Conservation (phyloP, 139 green algal genomes). For the Chlorella sp. region DNA sequence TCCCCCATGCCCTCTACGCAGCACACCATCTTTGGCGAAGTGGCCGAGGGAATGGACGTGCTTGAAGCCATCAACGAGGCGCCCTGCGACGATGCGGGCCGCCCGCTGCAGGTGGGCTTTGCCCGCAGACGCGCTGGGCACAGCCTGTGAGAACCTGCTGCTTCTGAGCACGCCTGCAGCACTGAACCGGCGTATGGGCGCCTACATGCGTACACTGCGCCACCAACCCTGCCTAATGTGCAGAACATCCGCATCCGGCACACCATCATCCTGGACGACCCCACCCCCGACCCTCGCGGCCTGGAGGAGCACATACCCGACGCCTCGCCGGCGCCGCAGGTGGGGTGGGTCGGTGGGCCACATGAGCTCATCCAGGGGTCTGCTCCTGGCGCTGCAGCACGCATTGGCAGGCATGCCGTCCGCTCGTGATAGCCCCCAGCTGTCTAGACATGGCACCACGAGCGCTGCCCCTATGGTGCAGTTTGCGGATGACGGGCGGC, state of each 20-base stretch:
- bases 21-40: constrained; percentile 94
- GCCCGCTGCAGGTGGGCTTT: constrained; percentile 64
- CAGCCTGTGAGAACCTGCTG: too few relatives aligned
- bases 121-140: too few relatives aligned
- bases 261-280: constrained; percentile 97
- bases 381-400: too few relatives aligned
- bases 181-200: too few relatives aligned
- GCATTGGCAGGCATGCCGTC: not conserved
- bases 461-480: constrained; percentile 21
- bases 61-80: constrained; percentile 91
- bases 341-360: constrained; percentile 1
- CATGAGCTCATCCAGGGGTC: not conserved
- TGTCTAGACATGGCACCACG: not conserved
- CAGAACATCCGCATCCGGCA: constrained; percentile 98
- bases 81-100: constrained; percentile 79
- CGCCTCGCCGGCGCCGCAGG: constrained; percentile 73
- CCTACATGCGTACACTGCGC: too few relatives aligned
- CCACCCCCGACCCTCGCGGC: constrained; percentile 86
- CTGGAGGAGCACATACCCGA: constrained; percentile 87
- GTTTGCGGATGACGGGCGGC: constrained; percentile 72
- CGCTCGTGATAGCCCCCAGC: not conserved
- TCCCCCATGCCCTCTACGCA: not conserved
- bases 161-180: too few relatives aligned
- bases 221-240: too few relatives aligned
- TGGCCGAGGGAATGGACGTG: constrained; percentile 91